phyloP scores from a whole-genome alignment of 2,329 filamentous ascomycete genomes.

The Stagonosporopsis tanaceti region DNA sequence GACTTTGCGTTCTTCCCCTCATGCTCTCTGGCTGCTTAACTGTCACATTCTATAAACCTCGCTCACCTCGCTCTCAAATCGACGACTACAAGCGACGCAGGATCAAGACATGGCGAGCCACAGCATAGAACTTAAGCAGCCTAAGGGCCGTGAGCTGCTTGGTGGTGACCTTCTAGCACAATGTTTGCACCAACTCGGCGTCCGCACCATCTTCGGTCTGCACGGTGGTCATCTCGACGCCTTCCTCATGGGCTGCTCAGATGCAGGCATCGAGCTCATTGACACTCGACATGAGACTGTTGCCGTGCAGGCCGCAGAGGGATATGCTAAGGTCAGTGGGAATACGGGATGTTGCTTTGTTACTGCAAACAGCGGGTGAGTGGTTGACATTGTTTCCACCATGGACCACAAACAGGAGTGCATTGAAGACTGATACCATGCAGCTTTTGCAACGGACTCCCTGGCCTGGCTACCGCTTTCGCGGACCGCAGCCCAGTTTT shows the following conservation, averaged over 20 bases:
- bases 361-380: slow-evolving; percentile 58
- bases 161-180: slow-evolving; percentile 59
- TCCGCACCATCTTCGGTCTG: slow-evolving; percentile 56
- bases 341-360: slow-evolving; percentile 58
- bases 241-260: slow-evolving; percentile 56
- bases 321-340: slow-evolving; percentile 55
- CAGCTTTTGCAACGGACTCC: slow-evolving; percentile 57
- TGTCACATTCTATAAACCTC: not conserved
- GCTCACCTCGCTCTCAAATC: not conserved
- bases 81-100: not conserved
- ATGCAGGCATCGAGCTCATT: slow-evolving; percentile 53
- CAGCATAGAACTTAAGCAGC: slow-evolving; percentile 38
- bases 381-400: not conserved
- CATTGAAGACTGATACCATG: not conserved
- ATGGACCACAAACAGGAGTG: not conserved
- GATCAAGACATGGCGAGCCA: slow-evolving; percentile 6
- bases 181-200: slow-evolving; percentile 52
- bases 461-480: slow-evolving; percentile 56
- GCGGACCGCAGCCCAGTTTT: slow-evolving; percentile 57
- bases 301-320: slow-evolving; percentile 58
- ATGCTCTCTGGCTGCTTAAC: not conserved
- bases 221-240: slow-evolving; percentile 60
- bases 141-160: slow-evolving; percentile 51
- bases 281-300: slow-evolving; percentile 59
- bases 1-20: not conserved